phyloP scores from a whole-genome alignment of 2,329 filamentous ascomycete genomes.

The Penicillium concentricum region DNA sequence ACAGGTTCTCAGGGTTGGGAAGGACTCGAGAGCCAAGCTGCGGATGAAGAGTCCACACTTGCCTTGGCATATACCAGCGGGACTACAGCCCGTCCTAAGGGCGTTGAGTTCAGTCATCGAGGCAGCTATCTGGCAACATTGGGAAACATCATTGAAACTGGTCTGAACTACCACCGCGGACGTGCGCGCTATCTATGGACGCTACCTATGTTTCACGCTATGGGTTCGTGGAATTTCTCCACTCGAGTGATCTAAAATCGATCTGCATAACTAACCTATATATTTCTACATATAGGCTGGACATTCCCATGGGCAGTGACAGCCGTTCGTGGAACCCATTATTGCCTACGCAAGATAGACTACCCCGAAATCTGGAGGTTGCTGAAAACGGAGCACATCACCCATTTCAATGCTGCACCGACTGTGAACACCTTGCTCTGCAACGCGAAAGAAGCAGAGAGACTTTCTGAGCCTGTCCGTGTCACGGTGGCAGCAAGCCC shows the following conservation, averaged over 20 bases:
- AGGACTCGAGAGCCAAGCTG: constrained; percentile 67
- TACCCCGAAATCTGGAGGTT: constrained; percentile 90
- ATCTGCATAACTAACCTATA: not conserved
- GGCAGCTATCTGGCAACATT: constrained; percentile 81
- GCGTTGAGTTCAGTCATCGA: constrained; percentile 87
- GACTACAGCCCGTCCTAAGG: constrained; percentile 88
- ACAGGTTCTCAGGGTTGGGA: constrained; percentile 71
- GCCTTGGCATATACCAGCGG: constrained; percentile 93
- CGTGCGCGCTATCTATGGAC: constrained; percentile 87
- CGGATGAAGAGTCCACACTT: constrained; percentile 76
- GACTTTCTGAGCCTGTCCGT: constrained; percentile 67
- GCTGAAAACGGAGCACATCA: constrained; percentile 81
- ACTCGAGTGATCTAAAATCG: not conserved
- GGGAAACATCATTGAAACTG: constrained; percentile 84
- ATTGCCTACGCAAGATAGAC: constrained; percentile 91
- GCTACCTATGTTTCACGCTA: constrained; percentile 77
- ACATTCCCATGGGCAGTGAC: constrained; percentile 93
- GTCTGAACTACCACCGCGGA: constrained; percentile 68
- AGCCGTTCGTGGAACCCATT: constrained; percentile 88
- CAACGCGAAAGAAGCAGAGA: constrained; percentile 70
- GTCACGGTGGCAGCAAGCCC: constrained; percentile 94
- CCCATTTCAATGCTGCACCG: constrained; percentile 92
- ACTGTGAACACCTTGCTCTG: constrained; percentile 95
- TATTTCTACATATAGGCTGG: constrained; percentile 54
- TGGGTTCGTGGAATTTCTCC: constrained; percentile 41